Base-by-base conservation (phyloP, 2,329 filamentous ascomycete species). In the Arthrinium phaeospermum region DNA sequence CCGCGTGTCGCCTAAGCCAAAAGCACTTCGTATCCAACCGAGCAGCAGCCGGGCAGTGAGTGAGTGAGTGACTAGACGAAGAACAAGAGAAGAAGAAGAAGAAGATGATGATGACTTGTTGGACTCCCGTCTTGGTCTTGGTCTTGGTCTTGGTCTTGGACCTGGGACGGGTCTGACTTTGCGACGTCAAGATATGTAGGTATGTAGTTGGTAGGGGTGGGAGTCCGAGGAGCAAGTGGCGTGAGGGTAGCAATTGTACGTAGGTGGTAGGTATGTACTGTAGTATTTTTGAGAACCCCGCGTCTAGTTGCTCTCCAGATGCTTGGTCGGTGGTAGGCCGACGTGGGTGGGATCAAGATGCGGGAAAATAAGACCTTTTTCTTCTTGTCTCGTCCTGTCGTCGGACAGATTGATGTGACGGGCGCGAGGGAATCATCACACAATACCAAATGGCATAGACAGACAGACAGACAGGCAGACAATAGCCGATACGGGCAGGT, bases 1-100 rank as follows among this genome's bases (percentile, higher is more conserved):
- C 67, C 67, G 67, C 67, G 67, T 69, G 67, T 64, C 57, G 57
- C 34, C 57, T 64, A 41, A 64, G 57, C 34, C 57, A 64, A 64
- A 61, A 64, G 57, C 57, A 64, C 57, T 64, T 64, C 57, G 57
- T 64, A 64, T 64, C 57, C 57, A 64, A 64, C 57, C 34, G 57
- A 64, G 30, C 57, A 64, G 57, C 57, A 64, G 57, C 34, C 57
- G 57, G 57, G 30, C 57, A n/a, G 34, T 6, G 57, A 64, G 34
- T 64, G 19, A 34, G n/a, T n/a, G 46, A 34, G 37, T 19, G 53
- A 61, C 27, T 30, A 41, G 37, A 8, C 37, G 37, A 41, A 41
- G 37, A 41, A 8, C 8, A 41, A 10, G 37, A 41, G 37, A 41
- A 41, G 37, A 41, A 8, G 6, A 41, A 10, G 37, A 41, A 10